These are phyloP conservation scores for Terfezia boudieri DNA, from an alignment of 495 filamentous ascomycete species.

Conservation along the genomic window DNA sequence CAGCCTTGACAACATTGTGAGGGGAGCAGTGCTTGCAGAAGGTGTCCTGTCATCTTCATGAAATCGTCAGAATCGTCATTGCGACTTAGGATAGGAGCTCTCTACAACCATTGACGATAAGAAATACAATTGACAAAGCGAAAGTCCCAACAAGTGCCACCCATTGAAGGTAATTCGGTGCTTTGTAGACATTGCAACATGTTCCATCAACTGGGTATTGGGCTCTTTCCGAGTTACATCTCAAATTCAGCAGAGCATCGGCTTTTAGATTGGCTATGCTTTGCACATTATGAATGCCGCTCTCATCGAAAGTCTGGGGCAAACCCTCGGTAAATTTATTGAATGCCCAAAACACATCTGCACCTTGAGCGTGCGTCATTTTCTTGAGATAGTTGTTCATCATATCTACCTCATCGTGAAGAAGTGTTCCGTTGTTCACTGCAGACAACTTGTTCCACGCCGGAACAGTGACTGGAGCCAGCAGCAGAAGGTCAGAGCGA, in stretches of 20 bases:
- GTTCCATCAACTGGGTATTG: constrained; percentile 31
- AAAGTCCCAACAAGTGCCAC: constrained; percentile 10
- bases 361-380: constrained; percentile 11
- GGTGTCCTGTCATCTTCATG: no score
- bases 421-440: constrained; percentile 27
- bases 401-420: constrained; percentile 26
- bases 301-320: constrained; percentile 22
- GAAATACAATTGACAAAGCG: neutral
- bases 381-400: constrained; percentile 35
- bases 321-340: constrained; percentile 23
- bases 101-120: no score
- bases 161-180: constrained; percentile 18
- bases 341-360: constrained; percentile 33
- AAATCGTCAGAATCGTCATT: neutral
- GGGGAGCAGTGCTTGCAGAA: no score
- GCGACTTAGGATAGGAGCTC: neutral
- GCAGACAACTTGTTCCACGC: constrained; percentile 27
- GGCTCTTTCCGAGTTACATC: constrained; percentile 30
- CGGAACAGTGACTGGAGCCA: constrained; percentile 35
- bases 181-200: constrained; percentile 31
- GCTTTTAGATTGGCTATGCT: constrained; percentile 27
- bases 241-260: constrained; percentile 34
- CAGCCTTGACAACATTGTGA: neutral
- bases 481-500: constrained; percentile 22
- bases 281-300: constrained; percentile 32